phyloP scores from a whole-genome alignment of 2,329 filamentous ascomycete genomes.

The Trematosphaeria pertusa region DNA sequence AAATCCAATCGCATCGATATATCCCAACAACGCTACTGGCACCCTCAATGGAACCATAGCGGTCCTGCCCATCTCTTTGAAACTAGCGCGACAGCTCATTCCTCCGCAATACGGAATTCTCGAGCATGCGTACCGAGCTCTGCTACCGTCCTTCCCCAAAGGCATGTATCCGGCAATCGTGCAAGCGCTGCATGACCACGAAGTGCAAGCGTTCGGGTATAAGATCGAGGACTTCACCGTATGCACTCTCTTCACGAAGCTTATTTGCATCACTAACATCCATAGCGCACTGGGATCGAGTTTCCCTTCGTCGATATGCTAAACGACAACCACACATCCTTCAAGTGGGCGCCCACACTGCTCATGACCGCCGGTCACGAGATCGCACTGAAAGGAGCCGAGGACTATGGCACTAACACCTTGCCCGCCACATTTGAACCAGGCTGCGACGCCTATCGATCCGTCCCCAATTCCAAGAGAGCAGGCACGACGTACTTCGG shows the following conservation, averaged over 20 bases:
- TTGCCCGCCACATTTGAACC: slow-evolving; percentile 56
- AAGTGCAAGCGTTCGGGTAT: slow-evolving; percentile 55
- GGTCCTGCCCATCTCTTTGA: slow-evolving; percentile 60
- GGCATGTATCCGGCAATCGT: slow-evolving; percentile 63
- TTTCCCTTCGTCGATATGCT: slow-evolving; percentile 65
- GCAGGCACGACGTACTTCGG: slow-evolving; percentile 31
- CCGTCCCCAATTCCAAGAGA: slow-evolving; percentile 28
- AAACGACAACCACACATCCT: slow-evolving; percentile 58
- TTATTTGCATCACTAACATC: slow-evolving; percentile 19
- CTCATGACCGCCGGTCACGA: slow-evolving; percentile 55
- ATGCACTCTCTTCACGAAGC: slow-evolving; percentile 28
- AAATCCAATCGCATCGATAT: slow-evolving; percentile 59
- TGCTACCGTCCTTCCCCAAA: slow-evolving; percentile 58
- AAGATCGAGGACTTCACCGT: slow-evolving; percentile 59
- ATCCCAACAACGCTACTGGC: slow-evolving; percentile 59
- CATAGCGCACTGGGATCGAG: slow-evolving; percentile 58
- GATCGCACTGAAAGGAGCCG: slow-evolving; percentile 54
- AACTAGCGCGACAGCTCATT: slow-evolving; percentile 56
- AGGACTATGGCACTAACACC: slow-evolving; percentile 56
- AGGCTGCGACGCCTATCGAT: slow-evolving; percentile 58
- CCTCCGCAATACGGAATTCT: slow-evolving; percentile 59
- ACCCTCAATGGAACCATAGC: slow-evolving; percentile 62
- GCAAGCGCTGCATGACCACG: slow-evolving; percentile 60
- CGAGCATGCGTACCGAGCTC: slow-evolving; percentile 55
- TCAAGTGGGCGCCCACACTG: slow-evolving; percentile 58